Conservation (phyloP, 2,329 filamentous ascomycete genomes). For the Hyphodiscus sp. region DNA sequence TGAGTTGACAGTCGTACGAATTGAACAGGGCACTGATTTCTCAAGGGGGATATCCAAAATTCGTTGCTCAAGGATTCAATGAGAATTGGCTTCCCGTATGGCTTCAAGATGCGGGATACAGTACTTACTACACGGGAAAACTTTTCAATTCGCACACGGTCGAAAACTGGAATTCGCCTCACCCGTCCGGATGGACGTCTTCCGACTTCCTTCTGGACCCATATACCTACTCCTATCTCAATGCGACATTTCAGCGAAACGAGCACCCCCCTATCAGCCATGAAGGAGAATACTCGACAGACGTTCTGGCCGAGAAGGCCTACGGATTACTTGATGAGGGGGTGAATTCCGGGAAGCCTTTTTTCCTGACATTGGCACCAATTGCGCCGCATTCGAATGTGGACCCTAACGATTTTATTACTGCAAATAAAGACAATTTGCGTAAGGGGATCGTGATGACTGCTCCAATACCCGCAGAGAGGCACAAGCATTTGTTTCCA, state of each 20-base stretch:
- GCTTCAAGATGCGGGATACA: slow-evolving; percentile 63
- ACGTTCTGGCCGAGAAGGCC: slow-evolving; percentile 54
- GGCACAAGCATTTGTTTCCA: slow-evolving; percentile 57
- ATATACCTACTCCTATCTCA: slow-evolving; percentile 61
- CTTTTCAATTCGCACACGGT: slow-evolving; percentile 58
- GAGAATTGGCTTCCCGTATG: slow-evolving; percentile 63
- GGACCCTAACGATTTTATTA: slow-evolving; percentile 2
- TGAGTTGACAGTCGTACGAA: slow-evolving; percentile 27
- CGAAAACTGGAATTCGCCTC: slow-evolving; percentile 54
- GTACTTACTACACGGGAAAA: slow-evolving; percentile 70
- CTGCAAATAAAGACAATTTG: neutral
- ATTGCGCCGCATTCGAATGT: slow-evolving; percentile 58
- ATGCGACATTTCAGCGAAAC: slow-evolving; percentile 58
- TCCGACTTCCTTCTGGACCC: slow-evolving; percentile 58
- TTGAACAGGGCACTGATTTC: slow-evolving; percentile 20
- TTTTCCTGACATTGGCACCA: slow-evolving; percentile 62
- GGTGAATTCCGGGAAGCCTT: slow-evolving; percentile 46
- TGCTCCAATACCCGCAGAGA: slow-evolving; percentile 49
- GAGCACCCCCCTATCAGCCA: slow-evolving; percentile 47
- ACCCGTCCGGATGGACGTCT: slow-evolving; percentile 51
- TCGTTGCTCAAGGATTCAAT: slow-evolving; percentile 58
- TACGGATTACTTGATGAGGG: slow-evolving; percentile 57
- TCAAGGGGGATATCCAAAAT: slow-evolving; percentile 56
- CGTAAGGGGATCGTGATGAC: slow-evolving; percentile 30
- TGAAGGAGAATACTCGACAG: slow-evolving; percentile 40